These are phyloP conservation scores for Ananas comosus DNA, from an alignment of 176 grass and related monocot species.

Conservation along the genomic window DNA sequence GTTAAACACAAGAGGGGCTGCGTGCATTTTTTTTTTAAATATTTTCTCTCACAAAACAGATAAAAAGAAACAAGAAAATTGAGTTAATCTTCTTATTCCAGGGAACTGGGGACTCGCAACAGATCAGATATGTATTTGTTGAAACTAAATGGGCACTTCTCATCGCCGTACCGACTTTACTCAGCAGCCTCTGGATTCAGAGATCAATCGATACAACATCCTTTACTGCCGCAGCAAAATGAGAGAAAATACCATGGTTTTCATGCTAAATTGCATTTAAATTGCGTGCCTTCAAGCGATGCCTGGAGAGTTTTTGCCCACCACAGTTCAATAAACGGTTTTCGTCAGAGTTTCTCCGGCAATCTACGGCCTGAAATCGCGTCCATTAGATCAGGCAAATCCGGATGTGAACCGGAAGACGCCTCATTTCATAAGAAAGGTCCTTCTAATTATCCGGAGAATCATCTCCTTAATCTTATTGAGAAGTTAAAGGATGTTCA, in stretches of 20 bases:
- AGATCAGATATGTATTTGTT: not conserved
- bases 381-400: not conserved
- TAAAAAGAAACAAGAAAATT: too few relatives aligned
- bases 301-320: not conserved
- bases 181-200: not conserved
- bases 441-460: not conserved
- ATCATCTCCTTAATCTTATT: not conserved
- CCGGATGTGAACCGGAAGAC: not conserved
- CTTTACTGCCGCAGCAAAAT: not conserved
- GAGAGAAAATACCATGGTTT: not conserved
- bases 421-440: not conserved
- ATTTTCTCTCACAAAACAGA: too few relatives aligned
- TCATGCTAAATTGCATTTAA: not conserved
- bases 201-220: not conserved
- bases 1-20: too few relatives aligned
- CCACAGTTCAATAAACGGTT: not conserved
- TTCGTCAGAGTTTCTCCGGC: not conserved
- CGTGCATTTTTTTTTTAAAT: too few relatives aligned
- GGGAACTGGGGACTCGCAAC: not conserved
- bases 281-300: not conserved
- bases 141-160: not conserved
- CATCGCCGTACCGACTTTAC: not conserved
- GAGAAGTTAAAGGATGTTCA: conserved; percentile 5
- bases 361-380: not conserved
- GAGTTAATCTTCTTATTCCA: too few relatives aligned